phyloP scores from a whole-genome alignment of 306 rosid species.

The Fagus sylvatica region DNA sequence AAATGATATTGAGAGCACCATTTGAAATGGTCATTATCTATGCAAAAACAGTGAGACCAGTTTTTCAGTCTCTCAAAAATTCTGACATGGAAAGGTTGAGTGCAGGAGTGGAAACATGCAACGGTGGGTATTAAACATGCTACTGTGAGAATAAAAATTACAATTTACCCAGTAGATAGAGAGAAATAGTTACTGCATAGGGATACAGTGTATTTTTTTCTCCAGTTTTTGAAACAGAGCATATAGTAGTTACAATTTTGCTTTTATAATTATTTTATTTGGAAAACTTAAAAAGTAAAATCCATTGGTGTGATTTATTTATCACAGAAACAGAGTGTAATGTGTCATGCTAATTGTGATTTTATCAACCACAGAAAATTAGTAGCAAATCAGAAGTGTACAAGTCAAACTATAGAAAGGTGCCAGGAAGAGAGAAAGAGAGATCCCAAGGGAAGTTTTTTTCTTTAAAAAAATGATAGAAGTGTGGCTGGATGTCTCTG shows the following conservation, averaged over 20 bases:
- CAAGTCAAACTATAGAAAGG: background rate
- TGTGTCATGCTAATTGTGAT: background rate
- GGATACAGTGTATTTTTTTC: background rate
- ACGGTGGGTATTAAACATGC: background rate
- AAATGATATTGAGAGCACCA: background rate
- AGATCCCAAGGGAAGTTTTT: too few species aligned
- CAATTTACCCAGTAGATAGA: background rate
- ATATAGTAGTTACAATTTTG: background rate
- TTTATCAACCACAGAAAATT: background rate
- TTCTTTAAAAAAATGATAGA: too few species aligned
- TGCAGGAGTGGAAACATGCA: background rate
- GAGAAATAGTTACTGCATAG: background rate
- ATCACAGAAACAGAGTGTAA: background rate
- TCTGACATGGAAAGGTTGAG: background rate
- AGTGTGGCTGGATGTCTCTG: too few species aligned
- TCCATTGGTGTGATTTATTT: background rate
- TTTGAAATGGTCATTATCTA: background rate
- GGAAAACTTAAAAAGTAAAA: background rate
- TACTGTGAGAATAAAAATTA: background rate
- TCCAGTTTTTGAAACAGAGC: background rate
- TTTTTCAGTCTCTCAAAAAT: background rate
- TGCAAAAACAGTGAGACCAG: background rate
- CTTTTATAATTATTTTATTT: background rate
- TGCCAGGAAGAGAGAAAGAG: background rate
- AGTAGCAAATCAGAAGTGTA: background rate